Conservation (phyloP, 257 asterid species). For the Petunia axillaris region DNA sequence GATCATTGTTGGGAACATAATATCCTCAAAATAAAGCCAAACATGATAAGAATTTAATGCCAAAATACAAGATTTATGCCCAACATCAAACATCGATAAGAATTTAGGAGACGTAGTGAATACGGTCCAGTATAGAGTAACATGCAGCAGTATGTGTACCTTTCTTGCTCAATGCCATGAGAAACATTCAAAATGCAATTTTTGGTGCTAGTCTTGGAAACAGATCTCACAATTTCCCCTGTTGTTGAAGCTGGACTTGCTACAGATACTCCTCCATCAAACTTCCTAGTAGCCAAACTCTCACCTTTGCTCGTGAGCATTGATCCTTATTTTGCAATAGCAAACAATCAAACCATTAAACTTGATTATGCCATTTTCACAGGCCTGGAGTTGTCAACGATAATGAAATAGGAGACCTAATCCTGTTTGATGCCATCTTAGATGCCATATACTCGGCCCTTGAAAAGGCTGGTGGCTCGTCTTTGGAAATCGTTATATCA, state of each 20-base stretch:
- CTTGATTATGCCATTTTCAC: slow-evolving; percentile 39
- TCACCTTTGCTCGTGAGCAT: slow-evolving; percentile 41
- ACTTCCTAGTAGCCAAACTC: slow-evolving; percentile 27
- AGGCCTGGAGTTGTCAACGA: slow-evolving; percentile 19
- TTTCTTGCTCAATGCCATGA: slow-evolving; percentile 42
- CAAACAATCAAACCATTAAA: slow-evolving; percentile 11
- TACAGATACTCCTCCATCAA: slow-evolving; percentile 31
- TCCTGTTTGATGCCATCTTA: slow-evolving; percentile 39
- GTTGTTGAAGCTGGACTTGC: slow-evolving; percentile 41
- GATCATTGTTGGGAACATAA: too few species aligned
- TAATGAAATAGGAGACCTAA: slow-evolving; percentile 35
- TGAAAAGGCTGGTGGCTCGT: slow-evolving; percentile 39
- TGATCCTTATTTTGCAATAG: slow-evolving; percentile 36
- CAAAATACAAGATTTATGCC: too few species aligned
- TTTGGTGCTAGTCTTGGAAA: slow-evolving; percentile 32
- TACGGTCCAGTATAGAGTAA: slow-evolving; percentile 37
- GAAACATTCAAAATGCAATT: slow-evolving; percentile 40
- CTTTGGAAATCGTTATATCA: slow-evolving; percentile 41
- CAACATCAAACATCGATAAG: too few species aligned
- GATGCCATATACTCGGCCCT: slow-evolving; percentile 45
- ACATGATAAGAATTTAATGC: too few species aligned
- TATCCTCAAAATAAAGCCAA: too few species aligned
- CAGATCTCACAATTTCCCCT: slow-evolving; percentile 41
- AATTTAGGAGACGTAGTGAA: slow-evolving; percentile 37
- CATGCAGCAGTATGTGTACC: neutral